These are phyloP conservation scores for Neurospora sp. DNA, from an alignment of 495 filamentous ascomycete species.

Conservation along the genomic window DNA sequence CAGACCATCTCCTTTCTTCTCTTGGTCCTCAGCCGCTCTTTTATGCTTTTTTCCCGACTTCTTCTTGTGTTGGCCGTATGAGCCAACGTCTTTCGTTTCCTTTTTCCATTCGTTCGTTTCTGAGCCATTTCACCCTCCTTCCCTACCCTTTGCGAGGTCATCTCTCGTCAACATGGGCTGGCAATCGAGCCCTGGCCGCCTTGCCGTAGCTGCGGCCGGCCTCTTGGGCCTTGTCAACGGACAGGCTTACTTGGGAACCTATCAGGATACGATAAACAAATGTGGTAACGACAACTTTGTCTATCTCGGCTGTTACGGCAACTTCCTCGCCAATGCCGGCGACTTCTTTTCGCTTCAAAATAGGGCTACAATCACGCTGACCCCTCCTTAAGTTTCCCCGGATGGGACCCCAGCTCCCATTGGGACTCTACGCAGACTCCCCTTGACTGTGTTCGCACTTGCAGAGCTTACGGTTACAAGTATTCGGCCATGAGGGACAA, in stretches of 20 bases:
- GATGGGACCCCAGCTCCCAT: conserved; percentile 9
- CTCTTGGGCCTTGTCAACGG: conserved; percentile 14
- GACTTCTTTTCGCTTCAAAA: too few species aligned
- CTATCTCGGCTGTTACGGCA: conserved; percentile 14
- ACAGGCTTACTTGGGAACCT: conserved; percentile 13
- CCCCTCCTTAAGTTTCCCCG: conserved; percentile 9
- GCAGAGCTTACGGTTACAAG: conserved; percentile 20
- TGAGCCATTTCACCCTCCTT: neutral
- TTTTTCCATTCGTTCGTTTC: neutral
- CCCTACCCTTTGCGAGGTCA: neutral
- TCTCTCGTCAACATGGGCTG: conserved; percentile 15
- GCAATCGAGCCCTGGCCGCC: conserved; percentile 10
- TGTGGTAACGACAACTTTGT: conserved; percentile 14
- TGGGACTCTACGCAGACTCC: conserved; percentile 17
- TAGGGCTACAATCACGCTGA: conserved; percentile 5
- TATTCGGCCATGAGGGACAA: conserved; percentile 13
- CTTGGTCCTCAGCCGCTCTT: neutral
- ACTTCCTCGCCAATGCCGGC: neutral
- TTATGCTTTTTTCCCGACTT: neutral
- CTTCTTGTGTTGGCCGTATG: neutral
- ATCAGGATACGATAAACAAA: neutral
- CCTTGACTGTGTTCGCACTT: conserved; percentile 14
- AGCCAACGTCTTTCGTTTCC: neutral
- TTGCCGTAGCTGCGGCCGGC: conserved; percentile 16
- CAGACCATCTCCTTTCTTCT: neutral